Evolutionary conservation across 2,329 filamentous ascomycete genomes (phyloP).

Genomic region (Pseudogymnoascus sp.): DNA sequence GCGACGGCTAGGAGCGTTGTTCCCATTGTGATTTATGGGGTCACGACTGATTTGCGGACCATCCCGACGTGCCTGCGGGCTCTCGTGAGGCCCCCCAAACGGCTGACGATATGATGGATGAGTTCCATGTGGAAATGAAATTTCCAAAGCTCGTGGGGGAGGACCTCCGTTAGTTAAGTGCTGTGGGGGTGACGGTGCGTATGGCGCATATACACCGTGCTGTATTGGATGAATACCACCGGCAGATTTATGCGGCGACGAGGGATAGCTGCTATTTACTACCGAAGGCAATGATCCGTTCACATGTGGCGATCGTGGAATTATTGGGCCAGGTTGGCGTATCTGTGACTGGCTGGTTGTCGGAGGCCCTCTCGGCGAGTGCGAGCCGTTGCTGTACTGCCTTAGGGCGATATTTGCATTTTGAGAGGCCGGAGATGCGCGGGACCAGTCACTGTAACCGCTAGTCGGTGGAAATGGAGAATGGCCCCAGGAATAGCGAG

Average conservation of each 20-base stretch:
- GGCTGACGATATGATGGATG: conserved; percentile 37
- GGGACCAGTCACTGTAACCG: conserved; percentile 44
- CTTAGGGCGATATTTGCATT: conserved; percentile 30
- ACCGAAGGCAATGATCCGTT: conserved; percentile 38
- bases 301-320: conserved; percentile 37
- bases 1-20: conserved; percentile 30
- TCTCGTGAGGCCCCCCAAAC: conserved; percentile 23
- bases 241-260: conserved; percentile 21
- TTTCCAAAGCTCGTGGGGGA: conserved; percentile 38
- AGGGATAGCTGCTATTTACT: conserved; percentile 34
- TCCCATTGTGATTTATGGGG: conserved; percentile 20
- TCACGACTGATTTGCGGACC: conserved; percentile 25
- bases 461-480: conserved; percentile 33
- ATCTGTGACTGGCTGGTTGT: conserved; percentile 21
- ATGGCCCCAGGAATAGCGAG: conserved; percentile 24
- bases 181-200: conserved; percentile 27
- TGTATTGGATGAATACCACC: conserved; percentile 19
- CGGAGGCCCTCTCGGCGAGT: conserved; percentile 21
- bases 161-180: conserved; percentile 30
- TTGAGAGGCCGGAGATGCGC: conserved; percentile 42
- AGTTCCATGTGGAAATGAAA: conserved; percentile 39
- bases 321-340: conserved; percentile 18
- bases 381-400: conserved; percentile 43
- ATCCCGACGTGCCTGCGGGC: conserved; percentile 24
- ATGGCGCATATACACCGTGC: conserved; percentile 24